Base-by-base conservation (phyloP, 2,329 filamentous ascomycete genomes). In the Botrytis pseudocinerea region DNA sequence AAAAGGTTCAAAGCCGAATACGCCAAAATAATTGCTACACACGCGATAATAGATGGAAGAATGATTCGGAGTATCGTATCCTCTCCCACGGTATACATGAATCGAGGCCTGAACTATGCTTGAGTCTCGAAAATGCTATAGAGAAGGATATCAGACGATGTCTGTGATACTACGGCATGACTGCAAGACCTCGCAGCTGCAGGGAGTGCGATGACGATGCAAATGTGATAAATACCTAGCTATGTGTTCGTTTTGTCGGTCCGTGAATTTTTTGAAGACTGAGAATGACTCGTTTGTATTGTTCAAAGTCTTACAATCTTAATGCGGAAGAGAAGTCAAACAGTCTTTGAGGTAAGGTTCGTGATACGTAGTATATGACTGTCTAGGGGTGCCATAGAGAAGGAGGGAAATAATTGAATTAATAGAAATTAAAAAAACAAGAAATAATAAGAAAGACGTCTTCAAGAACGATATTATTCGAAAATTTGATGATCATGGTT, bases 1-100 rank as follows among this genome's bases (percentile, higher is more conserved):
- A 72, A 69, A 66, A 72, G 66, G 51, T 69, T 72, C 40, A 68
- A 48, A 32, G 62, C 70, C 44, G 70, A 68, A 32, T 72, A 72
- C 48, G 62, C 63, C 35, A 72, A 44, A 48, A 72, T 72, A 4
- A 69, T 72, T 35, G 51, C 70, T 42, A 72, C 51, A 72, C 70
- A 72, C 5, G 70, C 62, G 35, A 72, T 32, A 25, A 72, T 72
- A 10, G 70, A 65, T 48, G 70, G 51, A 59, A 72, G 63, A 38
- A 72, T 69, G 32, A 72, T 72, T 38, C 70, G 70, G 22, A 72
- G 70, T 63, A 72, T 69, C 10, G 70, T 72, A 16, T 35, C 32
- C 62, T 72, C 70, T 40, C 51, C 35, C 32, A 72, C 62, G 51
- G 70, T 72, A 60, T 72, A 57, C 62, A 68, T 68, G 38, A 72